These are phyloP conservation scores for Thermochaetoides thermophila DNA, from an alignment of 495 filamentous ascomycete genomes.

Conservation along the genomic window DNA sequence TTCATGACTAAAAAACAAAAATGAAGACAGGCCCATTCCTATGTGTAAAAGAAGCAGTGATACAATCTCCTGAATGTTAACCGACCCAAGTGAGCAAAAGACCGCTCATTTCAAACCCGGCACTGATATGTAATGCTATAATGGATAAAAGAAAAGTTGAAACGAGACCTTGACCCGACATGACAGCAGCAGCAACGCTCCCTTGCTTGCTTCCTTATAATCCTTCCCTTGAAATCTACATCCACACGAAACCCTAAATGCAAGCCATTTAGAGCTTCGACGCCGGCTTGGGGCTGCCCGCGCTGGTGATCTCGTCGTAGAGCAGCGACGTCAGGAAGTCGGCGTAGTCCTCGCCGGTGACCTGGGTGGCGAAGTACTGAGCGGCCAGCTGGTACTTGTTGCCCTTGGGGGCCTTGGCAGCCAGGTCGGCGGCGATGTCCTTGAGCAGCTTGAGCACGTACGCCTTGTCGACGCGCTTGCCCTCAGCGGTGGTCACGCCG, in stretches of 20 bases:
- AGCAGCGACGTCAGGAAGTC: constrained; percentile 91
- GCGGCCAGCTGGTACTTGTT: constrained; percentile 87
- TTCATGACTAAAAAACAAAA: too few relatives aligned
- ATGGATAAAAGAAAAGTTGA: too few relatives aligned
- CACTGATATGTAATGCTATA: too few relatives aligned
- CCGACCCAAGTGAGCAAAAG: not conserved
- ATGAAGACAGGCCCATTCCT: too few relatives aligned
- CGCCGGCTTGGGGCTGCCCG: constrained; percentile 52
- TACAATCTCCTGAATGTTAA: too few relatives aligned
- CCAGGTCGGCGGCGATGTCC: constrained; percentile 70
- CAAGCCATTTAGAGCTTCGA: constrained; percentile 81
- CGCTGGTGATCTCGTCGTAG: constrained; percentile 89
- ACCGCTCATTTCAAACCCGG: not conserved
- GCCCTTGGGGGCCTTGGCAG: constrained; percentile 63
- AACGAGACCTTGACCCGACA: too few relatives aligned
- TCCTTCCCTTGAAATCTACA: too few relatives aligned
- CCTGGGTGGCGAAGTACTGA: constrained; percentile 82
- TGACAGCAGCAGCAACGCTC: too few relatives aligned
- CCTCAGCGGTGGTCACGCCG: constrained; percentile 71
- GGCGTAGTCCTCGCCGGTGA: constrained; percentile 92
- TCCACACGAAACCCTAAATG: too few relatives aligned
- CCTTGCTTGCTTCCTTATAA: too few relatives aligned
- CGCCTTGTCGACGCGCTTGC: constrained; percentile 82
- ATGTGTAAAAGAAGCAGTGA: too few relatives aligned
- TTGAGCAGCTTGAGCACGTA: constrained; percentile 77